Percentiles rank a stretch among this genome's conserved stretches.
These are phyloP conservation scores for Zymoseptoria tritici DNA, from an alignment of 2,329 filamentous ascomycete genomes.

Conservation along the genomic window DNA sequence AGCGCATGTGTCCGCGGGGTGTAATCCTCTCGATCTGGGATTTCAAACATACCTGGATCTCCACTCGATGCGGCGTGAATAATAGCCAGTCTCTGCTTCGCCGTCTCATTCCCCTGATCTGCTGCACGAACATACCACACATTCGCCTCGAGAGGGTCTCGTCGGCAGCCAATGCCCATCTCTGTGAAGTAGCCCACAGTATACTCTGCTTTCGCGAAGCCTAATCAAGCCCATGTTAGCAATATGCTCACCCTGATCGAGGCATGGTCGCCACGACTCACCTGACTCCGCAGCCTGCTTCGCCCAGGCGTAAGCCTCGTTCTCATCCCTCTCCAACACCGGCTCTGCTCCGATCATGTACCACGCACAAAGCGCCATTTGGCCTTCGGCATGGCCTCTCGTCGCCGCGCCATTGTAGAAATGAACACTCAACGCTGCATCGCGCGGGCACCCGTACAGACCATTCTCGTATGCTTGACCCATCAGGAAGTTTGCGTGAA, in stretches of 20 bases:
- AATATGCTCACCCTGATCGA: background rate
- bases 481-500: conserved; percentile 77
- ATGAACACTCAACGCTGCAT: conserved; percentile 89
- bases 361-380: conserved; percentile 99
- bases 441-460: conserved; percentile 74
- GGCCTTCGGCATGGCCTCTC: conserved; percentile 71
- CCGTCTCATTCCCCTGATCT: conserved; percentile 82
- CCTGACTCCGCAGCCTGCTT: conserved; percentile 76
- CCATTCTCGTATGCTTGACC: conserved; percentile 98
- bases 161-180: conserved; percentile 92
- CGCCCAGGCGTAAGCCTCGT: conserved; percentile 95
- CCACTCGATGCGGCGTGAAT: conserved; percentile 75
- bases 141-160: conserved; percentile 92
- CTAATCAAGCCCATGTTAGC: conserved; percentile 34
- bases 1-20: background rate
- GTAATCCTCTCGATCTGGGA: background rate
- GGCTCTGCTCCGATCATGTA: conserved; percentile 93
- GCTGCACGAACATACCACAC: conserved; percentile 97
- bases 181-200: conserved; percentile 96
- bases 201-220: conserved; percentile 69
- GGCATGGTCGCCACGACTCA: conserved; percentile 43
- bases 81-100: conserved; percentile 75
- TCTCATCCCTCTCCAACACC: conserved; percentile 87
- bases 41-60: conserved; percentile 34
- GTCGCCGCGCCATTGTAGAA: conserved; percentile 94